Evolutionary conservation across 306 rosid species (phyloP), one percentile per base, ranked within the genome.

Genomic region (Sindora glabra): DNA sequence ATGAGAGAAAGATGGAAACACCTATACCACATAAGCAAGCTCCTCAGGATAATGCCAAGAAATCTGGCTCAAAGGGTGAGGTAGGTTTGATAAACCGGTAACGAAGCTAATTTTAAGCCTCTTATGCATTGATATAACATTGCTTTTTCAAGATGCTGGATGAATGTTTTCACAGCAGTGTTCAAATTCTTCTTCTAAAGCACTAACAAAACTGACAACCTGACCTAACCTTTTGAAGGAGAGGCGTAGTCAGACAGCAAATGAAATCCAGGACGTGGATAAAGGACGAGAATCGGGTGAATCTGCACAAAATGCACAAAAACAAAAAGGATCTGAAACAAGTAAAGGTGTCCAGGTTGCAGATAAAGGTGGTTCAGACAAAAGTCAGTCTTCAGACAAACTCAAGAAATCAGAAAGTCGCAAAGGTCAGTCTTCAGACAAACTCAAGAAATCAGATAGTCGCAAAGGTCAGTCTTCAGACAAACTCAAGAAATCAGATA

Each of bases 181-280:
- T 37, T 42, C 77, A 51, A 70, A 74, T 75, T 68, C 67, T 10
- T 60, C 86, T 5, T 9, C 77, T 75, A 79, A 86, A 65, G 89
- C 87, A 39, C 29, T 81, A 69, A 77, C 98, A 30, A 92, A 92
- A 79, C 68, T 89, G 82, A 84, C 95, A 12, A 76, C 81, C 56
- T 76, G 81, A 48, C 81, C 82, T 62, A 89, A 94, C 74, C 82
- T 94, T 71, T 72, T 94, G 89, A 89, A 94, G 80, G 97, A 85
- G 79, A 67, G 77, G 24, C 79, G 83, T 12, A 76, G 59, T 67
- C 97, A 84, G 58, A 65, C 38, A 44, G 65, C 80, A 42, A 81
- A 58, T 66, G 97, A 89, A 64, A 70, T 69, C 62, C 89, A 81
- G 48, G 72, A 79, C n/a, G 14, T 53, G 69, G 89, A 82, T 26